These are phyloP conservation scores for Lactarius sp. DNA, from an alignment of 768 basidiomycete species.

Conservation along the genomic window DNA sequence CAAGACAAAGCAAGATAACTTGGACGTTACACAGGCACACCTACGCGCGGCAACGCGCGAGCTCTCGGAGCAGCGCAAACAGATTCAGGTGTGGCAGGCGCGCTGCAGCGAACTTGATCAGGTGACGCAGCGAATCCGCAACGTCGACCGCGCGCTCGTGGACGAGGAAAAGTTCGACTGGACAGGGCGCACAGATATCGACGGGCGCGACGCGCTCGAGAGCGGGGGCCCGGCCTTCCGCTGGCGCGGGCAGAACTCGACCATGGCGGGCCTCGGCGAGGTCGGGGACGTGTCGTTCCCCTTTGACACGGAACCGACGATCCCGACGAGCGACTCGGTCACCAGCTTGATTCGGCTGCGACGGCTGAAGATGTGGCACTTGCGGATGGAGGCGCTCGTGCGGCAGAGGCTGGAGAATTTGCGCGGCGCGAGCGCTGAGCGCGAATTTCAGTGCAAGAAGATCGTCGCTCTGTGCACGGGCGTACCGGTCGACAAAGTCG, in stretches of 20 bases:
- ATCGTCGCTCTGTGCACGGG: conserved; percentile 87
- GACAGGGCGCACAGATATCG: conserved; percentile 65
- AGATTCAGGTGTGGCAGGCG: conserved; percentile 70
- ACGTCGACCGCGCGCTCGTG: conserved; percentile 71
- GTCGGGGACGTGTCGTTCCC: conserved; percentile 58
- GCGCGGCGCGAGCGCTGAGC: conserved; percentile 79
- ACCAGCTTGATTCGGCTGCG: conserved; percentile 65
- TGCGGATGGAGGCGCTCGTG: conserved; percentile 70
- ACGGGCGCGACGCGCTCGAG: conserved; percentile 36
- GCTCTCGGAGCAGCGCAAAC: conserved; percentile 84
- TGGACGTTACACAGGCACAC: conserved; percentile 84
- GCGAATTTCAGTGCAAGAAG: conserved; percentile 87
- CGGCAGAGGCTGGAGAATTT: conserved; percentile 60
- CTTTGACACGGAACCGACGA: conserved; percentile 67
- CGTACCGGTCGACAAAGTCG: conserved; percentile 82
- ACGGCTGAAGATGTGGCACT: conserved; percentile 80
- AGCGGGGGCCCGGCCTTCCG: conserved; percentile 61
- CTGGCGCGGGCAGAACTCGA: conserved; percentile 61
- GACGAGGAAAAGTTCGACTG: conserved; percentile 86
- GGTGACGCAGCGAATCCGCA: conserved; percentile 71
- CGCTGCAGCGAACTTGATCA: conserved; percentile 77
- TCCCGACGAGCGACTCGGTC: conserved; percentile 55
- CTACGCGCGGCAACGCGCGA: conserved; percentile 87
- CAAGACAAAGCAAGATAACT: conserved; percentile 76
- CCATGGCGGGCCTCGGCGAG: conserved; percentile 59